A percentile compares a stretch with the other conserved stretches of the same genome.
These are phyloP conservation scores for Pseudocercospora crystallina DNA, from an alignment of 2,329 filamentous ascomycete species.

Conservation along the genomic window DNA sequence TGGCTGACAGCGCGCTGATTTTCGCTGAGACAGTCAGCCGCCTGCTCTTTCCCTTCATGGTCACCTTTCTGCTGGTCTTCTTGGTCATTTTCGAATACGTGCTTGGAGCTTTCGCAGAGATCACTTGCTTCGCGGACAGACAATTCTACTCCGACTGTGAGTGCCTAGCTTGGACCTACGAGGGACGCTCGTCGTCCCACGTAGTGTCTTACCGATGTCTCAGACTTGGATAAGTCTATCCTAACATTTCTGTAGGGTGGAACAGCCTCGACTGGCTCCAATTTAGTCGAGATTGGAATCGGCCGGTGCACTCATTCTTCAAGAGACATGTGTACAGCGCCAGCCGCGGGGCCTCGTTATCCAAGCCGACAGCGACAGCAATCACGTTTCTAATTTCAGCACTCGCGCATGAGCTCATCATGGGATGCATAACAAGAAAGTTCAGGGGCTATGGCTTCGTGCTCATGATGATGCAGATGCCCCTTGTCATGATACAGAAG, in stretches of 20 bases:
- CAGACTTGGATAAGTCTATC: too few relatives aligned
- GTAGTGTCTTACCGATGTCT: too few relatives aligned
- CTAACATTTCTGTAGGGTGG: too few relatives aligned
- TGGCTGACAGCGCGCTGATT: conserved; percentile 71
- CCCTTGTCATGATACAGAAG: conserved; percentile 88
- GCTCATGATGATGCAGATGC: conserved; percentile 94
- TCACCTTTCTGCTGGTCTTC: conserved; percentile 92
- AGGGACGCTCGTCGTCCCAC: too few relatives aligned
- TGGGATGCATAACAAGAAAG: conserved; percentile 98
- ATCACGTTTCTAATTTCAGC: conserved; percentile 92
- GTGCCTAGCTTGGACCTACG: too few relatives aligned
- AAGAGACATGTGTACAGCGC: conserved; percentile 91
- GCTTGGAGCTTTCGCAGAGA: conserved; percentile 89
- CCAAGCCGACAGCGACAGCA: conserved; percentile 73
- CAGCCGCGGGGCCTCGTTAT: conserved; percentile 68
- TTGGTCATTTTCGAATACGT: conserved; percentile 98
- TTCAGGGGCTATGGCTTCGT: conserved; percentile 89
- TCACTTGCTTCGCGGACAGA: conserved; percentile 79
- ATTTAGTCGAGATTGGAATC: conserved; percentile 87
- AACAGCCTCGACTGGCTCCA: conserved; percentile 85
- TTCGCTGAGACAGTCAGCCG: conserved; percentile 86
- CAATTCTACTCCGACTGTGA: conserved; percentile 85
- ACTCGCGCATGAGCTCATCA: conserved; percentile 88
- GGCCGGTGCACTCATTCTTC: conserved; percentile 95
- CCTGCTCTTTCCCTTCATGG: conserved; percentile 95